Evolutionary conservation across 768 basidiomycete species (phyloP).

Genomic region (Kockovaella imperatae): DNA sequence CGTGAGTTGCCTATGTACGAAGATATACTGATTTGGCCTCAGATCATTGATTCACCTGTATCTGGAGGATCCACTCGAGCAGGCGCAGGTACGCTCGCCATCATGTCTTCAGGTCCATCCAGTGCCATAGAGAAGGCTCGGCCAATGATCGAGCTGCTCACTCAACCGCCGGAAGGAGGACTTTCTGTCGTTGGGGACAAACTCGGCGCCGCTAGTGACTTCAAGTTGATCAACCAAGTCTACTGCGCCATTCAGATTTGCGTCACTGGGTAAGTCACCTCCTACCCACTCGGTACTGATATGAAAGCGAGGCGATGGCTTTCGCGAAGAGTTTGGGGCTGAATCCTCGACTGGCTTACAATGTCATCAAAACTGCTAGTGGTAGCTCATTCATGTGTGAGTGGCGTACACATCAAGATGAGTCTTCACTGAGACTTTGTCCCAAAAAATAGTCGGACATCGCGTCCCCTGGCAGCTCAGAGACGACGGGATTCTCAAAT

Average conservation of each 20-base stretch:
- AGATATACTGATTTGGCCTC: neutral
- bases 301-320: slow-evolving; percentile 24
- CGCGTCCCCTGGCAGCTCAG: slow-evolving; percentile 29
- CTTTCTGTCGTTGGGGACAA: slow-evolving; percentile 24
- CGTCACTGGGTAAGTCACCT: slow-evolving; percentile 10
- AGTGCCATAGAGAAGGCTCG: slow-evolving; percentile 15
- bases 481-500: slow-evolving; percentile 29
- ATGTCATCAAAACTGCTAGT: slow-evolving; percentile 19
- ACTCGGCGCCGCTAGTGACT: slow-evolving; percentile 29
- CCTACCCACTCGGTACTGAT: slow-evolving; percentile 5
- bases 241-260: slow-evolving; percentile 33
- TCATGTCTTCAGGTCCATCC: slow-evolving; percentile 31
- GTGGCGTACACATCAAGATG: neutral
- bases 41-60: slow-evolving; percentile 34
- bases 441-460: slow-evolving; percentile 18
- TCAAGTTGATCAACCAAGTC: slow-evolving; percentile 41
- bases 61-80: slow-evolving; percentile 38
- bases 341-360: slow-evolving; percentile 30
- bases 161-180: slow-evolving; percentile 17
- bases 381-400: slow-evolving; percentile 39
- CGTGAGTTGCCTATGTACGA: slow-evolving; percentile 17
- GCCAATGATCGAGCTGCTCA: slow-evolving; percentile 29
- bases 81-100: slow-evolving; percentile 25
- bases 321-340: slow-evolving; percentile 27
- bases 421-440: neutral